Evolutionary conservation across 1,139 yeast genomes (phyloP), one percentile per base, ranked within the genome.

Genomic region (Pichia sp.): DNA sequence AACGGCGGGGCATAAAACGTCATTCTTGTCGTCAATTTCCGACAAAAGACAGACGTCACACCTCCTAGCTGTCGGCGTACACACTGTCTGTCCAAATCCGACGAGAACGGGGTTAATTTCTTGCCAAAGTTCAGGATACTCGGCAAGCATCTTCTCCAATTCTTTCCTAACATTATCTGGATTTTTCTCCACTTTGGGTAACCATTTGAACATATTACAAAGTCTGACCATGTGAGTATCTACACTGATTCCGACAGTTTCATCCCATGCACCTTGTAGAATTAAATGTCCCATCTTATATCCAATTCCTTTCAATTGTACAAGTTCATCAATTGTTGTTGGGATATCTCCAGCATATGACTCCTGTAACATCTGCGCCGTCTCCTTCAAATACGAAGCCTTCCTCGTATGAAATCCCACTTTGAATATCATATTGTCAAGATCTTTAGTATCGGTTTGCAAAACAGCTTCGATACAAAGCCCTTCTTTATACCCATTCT

Each of bases 251-350:
- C 97, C 97, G 22, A 65, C 64, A 35, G 69, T 77, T 36, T 77
- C 63, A 26, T 68, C 63, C 95, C 96, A 87, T 0, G 93, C 96
- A 29, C 76, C 71, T 50, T 86, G 95, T 45, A 86, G 62, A 3
- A 88, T 67, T 24, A 88, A 60, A 55, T 74, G 82, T 0, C 94
- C 95, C 97, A 88, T 88, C 55, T 88, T 88, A 10, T 96, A 96
- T 0, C 98, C 98, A 2, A 88, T 94, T 0, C 98, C 98, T 0
- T 96, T 96, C 25, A 88, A 60, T 1, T 69, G 59, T 3, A 74
- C 67, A 39, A 87, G 66, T 2, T 80, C 88, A 9, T 71, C 76
- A 11, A 86, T 69, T 0, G 78, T 75, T 13, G 70, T 60, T 0
- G 91, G 91, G 2, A 88, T 69, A 50, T 87, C 96, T 8, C 78